These are phyloP conservation scores for Golovinomyces cichoracearum DNA, from an alignment of 2,329 filamentous ascomycete species.

Conservation along the genomic window DNA sequence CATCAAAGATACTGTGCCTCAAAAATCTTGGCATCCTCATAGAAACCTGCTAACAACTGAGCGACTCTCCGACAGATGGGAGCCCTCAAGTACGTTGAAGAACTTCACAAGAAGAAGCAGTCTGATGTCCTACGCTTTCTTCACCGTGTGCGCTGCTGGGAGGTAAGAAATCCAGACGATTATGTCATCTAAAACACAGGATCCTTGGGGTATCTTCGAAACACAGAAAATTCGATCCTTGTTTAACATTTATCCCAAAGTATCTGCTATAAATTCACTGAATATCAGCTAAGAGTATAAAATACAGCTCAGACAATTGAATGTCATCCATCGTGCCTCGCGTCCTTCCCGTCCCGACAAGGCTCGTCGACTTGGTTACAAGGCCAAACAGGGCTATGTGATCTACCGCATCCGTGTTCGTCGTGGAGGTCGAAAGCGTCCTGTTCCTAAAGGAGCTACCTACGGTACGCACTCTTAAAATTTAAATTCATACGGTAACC, in stretches of 20 bases:
- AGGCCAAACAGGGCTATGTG: constrained; percentile 99
- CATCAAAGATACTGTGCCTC: too few relatives aligned
- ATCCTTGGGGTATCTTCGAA: too few relatives aligned
- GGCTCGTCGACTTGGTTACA: constrained; percentile 98
- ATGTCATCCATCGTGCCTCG: constrained; percentile 97
- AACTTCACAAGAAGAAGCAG: constrained; percentile 99
- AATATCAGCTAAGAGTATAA: constrained; percentile 99
- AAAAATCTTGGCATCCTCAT: too few relatives aligned
- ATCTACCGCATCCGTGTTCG: constrained; percentile 98
- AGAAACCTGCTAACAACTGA: too few relatives aligned
- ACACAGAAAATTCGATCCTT: too few relatives aligned
- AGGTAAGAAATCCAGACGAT: constrained; percentile 70
- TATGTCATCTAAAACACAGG: too few relatives aligned
- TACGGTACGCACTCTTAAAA: constrained; percentile 42
- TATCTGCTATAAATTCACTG: constrained; percentile 93
- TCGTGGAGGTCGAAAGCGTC: constrained; percentile 95
- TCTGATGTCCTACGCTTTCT: constrained; percentile 99
- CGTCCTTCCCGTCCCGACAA: constrained; percentile 97
- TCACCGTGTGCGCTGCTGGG: constrained; percentile 99
- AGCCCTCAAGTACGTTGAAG: constrained; percentile 99
- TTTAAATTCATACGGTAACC: neutral
- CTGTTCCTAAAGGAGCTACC: constrained; percentile 89
- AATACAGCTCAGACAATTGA: constrained; percentile 99
- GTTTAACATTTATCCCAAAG: constrained; percentile 4
- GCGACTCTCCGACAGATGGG: constrained; percentile 27